Base-by-base conservation (phyloP, 2,329 filamentous ascomycete species). In the Sclerotinia nivalis region DNA sequence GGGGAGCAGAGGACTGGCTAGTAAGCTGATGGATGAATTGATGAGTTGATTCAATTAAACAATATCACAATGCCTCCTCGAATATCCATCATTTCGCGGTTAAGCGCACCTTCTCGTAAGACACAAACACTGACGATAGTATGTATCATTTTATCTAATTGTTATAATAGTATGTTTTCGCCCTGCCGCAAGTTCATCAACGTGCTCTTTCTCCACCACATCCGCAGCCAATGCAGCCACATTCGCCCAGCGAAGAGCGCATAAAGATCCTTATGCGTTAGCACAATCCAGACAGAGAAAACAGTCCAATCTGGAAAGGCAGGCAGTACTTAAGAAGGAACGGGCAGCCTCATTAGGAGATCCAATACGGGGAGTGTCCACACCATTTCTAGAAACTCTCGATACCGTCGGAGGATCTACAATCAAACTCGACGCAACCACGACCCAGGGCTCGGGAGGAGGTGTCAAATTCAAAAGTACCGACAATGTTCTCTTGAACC, bases 281-380 rank as follows among this genome's bases (percentile, higher is more conserved):
- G 91, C 91, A 4, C 93, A 96, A 80, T 89, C 92, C 45, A 88
- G 91, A 76, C 92, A 93, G 79, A 90, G 93, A 72, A 97, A 95
- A 81, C 88, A 91, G 15, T 92, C 91, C 74, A 97, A 97, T 78
- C 80, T 95, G 59, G 87, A 91, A 77, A 89, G 93, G 66, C 93
- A 91, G 76, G 84, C 87, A 72, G 88, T 89, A 72, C 86, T 98
- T 69, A 80, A 88, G 71, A 82, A 87, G 73, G 84, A 89, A 78
- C 88, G 92, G 71, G 84, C 87, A 70, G 84, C 84, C 60, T 84
- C 85, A 59, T 84, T 90, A 74, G 95, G 95, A 65, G 88, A 96
- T 80, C 92, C 93, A 0, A 84, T 99, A 73, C 87, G 90, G 75
- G 96, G 95, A 77, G 85, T 89, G 71, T 81, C 86, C 50, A 97